Base-by-base conservation (phyloP, 1,284 basidiomycete genomes). In the Leccinum subfulvum region DNA sequence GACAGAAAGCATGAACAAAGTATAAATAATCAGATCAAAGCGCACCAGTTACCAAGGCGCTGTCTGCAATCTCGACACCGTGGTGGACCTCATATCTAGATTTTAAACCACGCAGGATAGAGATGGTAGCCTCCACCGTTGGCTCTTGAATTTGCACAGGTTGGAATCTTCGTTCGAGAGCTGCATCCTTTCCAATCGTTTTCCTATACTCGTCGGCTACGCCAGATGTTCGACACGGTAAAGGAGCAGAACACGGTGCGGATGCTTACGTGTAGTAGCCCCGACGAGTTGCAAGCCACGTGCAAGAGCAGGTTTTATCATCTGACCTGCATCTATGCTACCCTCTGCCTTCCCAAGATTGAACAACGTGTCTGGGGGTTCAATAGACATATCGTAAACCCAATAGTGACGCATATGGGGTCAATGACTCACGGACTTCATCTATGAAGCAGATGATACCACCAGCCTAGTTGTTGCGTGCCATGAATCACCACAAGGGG, bases 291-390 rank as follows among this genome's bases (percentile, higher is more conserved):
- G 91, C 3, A 96, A 78, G 3, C 94, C 94, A 49, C 93, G 81
- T 2, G 93, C 94, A 4, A 96, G 82, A 0, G 92, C 90, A 35
- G 92, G 92, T 71, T 94, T 95, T 67, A 95, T 92, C 90, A 94
- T 91, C 71, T 97, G 93, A 0, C 91, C 93, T 1, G 91, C 95
- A 69, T 97, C 94, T 66, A 97, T 90, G 64, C 90, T 91, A 9
- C 95, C 95, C 78, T 97, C 95, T 0, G 92, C 84, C 76, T 97
- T 97, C 2, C 95, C 95, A 11, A 96, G 84, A 66, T 94, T 90
- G 78, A 95, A 90, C 6, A 94, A 79, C 0, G 84, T 90, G 66
- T 92, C 89, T 90, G 63, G 11, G 11, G 3, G 11, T 47, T 4
- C 35, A 41, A 14, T 16, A 4, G 10, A 60, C n/a, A 11, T 21